Evolutionary conservation across 768 basidiomycete genomes (phyloP).

Genomic region (Termitomyces heimii): DNA sequence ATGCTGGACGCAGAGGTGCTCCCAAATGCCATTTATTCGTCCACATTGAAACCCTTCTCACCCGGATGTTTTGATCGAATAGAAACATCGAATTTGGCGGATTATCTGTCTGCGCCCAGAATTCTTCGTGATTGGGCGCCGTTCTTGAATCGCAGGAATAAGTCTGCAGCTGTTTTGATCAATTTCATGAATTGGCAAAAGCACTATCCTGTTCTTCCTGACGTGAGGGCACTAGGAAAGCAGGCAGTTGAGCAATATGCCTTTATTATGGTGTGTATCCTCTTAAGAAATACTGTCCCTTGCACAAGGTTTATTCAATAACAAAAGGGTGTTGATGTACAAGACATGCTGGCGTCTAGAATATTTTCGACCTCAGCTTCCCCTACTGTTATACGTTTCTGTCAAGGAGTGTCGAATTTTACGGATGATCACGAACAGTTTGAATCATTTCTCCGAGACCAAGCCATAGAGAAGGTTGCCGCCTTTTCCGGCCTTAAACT

Average conservation of each 20-base stretch:
- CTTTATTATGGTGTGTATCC: constrained; percentile 12
- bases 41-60: constrained; percentile 18
- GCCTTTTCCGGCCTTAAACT: constrained; percentile 14
- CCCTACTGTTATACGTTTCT: neutral
- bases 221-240: neutral
- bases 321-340: constrained; percentile 2
- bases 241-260: constrained; percentile 9
- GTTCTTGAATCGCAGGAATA: constrained; percentile 21
- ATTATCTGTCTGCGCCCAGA: constrained; percentile 15
- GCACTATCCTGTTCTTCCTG: neutral
- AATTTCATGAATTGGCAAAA: constrained; percentile 24
- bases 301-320: neutral
- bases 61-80: constrained; percentile 24
- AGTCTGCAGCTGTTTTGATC: constrained; percentile 19
- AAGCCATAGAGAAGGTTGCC: constrained; percentile 13
- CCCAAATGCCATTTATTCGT: constrained; percentile 20
- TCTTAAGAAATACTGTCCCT: neutral
- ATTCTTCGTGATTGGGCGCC: constrained; percentile 24
- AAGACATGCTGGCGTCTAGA: neutral
- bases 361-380: neutral
- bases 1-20: constrained; percentile 28
- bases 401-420: constrained; percentile 13
- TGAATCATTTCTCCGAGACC: constrained; percentile 18
- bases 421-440: constrained; percentile 20
- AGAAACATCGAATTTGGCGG: constrained; percentile 21